Base-by-base conservation (phyloP, 2,329 filamentous ascomycete species). In the Nothophaeocryptopus gaeumannii region DNA sequence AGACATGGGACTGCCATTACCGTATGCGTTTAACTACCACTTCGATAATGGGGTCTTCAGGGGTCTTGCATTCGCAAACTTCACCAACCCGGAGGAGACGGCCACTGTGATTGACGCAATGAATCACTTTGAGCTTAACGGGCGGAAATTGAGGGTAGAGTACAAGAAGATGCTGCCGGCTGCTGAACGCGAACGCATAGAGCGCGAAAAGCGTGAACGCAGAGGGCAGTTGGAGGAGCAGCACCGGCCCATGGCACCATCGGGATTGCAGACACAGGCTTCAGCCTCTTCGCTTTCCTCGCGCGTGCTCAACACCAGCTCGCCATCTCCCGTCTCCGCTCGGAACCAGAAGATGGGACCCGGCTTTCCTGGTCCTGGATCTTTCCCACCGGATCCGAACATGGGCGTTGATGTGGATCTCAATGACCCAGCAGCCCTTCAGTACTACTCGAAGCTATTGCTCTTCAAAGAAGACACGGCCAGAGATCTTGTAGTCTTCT, bases 111-210 rank as follows among this genome's bases (percentile, higher is more conserved):
- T 99, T 55, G 87, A 96, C 51, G 81, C 86, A 45, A 86, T 99
- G 79, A 99, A 99, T 67, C 90, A 95, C 62, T 87, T 96, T 70
- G 93, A 97, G 65, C 82, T 99, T 8, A 90, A 96, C 67, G 93
- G 93, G 39, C 82, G 93, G 54, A 97, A 97, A 74, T 75, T 99
- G 59, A 82, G 93, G 41, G 93, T 99, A 20, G 93, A 99, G 71
- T 99, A 97, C 76, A 99, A 99, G 79, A 97, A 97, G 75, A 97
- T 99, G 93, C 81, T 99, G 5, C 93, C 93, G 1, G 82, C 95
- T 58, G 89, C 91, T 30, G 93, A 97, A 71, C 83, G 93, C 45
- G 93, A 99, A 72, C 83, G 93, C 35, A 97, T 99, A 60, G 93
- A 99, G 71, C 82, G 93, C 5, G 93, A 97, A 72, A 99, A 97